A percentile compares a stretch with the other conserved stretches of the same genome.
phyloP scores from a whole-genome alignment of 2,329 filamentous ascomycete genomes.

The Colletotrichum sp. region DNA sequence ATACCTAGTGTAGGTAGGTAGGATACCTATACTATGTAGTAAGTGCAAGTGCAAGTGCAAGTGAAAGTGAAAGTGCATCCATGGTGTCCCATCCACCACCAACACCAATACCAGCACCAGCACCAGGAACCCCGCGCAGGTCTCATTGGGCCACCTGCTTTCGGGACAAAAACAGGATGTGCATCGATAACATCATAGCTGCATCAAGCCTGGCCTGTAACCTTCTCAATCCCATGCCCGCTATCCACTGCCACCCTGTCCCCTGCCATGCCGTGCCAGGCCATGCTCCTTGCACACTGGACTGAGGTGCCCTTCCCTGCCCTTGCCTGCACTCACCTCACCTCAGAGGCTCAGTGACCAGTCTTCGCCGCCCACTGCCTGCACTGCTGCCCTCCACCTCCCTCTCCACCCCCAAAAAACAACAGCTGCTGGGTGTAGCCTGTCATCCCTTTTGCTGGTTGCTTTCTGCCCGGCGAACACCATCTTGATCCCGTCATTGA shows the following conservation, averaged over 20 bases:
- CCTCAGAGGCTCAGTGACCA: too few relatives aligned
- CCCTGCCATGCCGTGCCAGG: not conserved
- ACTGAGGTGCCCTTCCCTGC: not conserved
- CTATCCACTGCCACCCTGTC: not conserved
- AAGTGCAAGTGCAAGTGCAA: not conserved
- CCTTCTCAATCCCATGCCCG: not conserved
- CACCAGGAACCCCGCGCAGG: constrained; percentile 2
- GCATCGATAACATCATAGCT: constrained; percentile 22
- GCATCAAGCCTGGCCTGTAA: constrained; percentile 13
- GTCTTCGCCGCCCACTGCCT: not conserved
- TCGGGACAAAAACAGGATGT: constrained; percentile 19
- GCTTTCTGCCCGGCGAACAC: not conserved
- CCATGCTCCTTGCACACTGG: not conserved
- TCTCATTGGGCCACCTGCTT: constrained; percentile 15
- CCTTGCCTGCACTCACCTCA: not conserved
- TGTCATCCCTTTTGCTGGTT: not conserved
- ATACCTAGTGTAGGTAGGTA: too few relatives aligned
- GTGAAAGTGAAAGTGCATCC: not conserved
- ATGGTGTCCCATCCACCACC: not conserved
- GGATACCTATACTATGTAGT: too few relatives aligned
- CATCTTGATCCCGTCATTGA: constrained; percentile 6
- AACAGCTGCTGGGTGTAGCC: not conserved
- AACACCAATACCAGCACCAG: not conserved
- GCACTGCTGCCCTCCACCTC: not conserved
- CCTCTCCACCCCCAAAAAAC: not conserved